Evolutionary conservation across 2,329 filamentous ascomycete genomes (phyloP), one percentile per base, ranked within the genome.

Genomic region (Periglandula ipomoeae): DNA sequence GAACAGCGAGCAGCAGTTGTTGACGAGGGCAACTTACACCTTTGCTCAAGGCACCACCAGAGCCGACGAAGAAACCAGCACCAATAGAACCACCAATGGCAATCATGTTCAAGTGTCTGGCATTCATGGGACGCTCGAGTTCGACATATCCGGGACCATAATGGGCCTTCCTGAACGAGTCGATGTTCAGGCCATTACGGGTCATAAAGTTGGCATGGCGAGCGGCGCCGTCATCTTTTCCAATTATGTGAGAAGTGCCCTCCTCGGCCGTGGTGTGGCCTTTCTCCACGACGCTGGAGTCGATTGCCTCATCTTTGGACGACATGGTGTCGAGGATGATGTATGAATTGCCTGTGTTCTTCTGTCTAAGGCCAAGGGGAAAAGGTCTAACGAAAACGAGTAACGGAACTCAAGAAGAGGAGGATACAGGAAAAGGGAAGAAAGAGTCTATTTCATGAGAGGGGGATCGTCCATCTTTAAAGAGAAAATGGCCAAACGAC

Each of bases 41-140:
- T 22, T 58, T 70, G 52, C 56, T 53, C 11, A 81, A 65, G 48
- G 74, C 75, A 53, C 66, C 61, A 51, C 76, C 76, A 10, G 74
- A 77, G 57, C 78, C 76, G 53, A 81, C 78, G 63, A 80, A 81
- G 69, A 81, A 79, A 64, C 78, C 78, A 52, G 78, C 77, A 59
- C 78, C 78, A 41, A 81, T 81, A 22, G 49, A 51, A n/a, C 49
- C 49, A 20, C 49, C 75, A 49, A 79, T 77, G 56, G 74, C 74
- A 61, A 78, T 78, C 75, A 79, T 78, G 63, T 79, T 74, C 57
- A 80, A 63, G 62, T 79, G 76, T 56, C 76, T 73, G 37, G 66
- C 65, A 66, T 74, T 72, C 67, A 80, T 74, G 53, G 64, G 59
- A 43, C 65, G 63, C 50, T 71, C 66, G 9, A 71, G 61, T 53